These are phyloP conservation scores for Phialophora expanda DNA, from an alignment of 2,329 filamentous ascomycete species.

Conservation along the genomic window DNA sequence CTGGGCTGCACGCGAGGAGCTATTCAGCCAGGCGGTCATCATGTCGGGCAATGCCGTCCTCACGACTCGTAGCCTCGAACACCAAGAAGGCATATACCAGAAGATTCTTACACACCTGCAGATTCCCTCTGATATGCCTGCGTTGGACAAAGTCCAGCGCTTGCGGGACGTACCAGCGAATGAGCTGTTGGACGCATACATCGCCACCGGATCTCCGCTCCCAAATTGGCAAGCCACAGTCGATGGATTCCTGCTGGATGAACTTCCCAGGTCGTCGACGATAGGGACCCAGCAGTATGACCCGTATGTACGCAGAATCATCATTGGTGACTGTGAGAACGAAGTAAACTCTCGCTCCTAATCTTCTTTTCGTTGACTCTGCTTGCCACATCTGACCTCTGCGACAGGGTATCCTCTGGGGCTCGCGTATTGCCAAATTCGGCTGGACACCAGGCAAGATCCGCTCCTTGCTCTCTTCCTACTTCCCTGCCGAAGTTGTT, in stretches of 20 bases:
- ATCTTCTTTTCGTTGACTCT: background rate
- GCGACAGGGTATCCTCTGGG: background rate
- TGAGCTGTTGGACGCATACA: background rate
- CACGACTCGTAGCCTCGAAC: conserved; percentile 3
- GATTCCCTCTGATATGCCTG: background rate
- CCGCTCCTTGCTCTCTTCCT: background rate
- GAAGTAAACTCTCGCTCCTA: background rate
- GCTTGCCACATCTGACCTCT: background rate
- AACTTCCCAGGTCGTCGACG: background rate
- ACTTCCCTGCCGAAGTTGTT: background rate
- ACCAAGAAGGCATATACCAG: conserved; percentile 7
- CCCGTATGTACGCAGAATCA: background rate
- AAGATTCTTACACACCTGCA: background rate
- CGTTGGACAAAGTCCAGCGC: background rate
- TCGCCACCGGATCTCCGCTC: background rate
- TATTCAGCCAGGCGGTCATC: conserved; percentile 6
- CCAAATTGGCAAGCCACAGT: background rate
- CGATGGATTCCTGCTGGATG: background rate
- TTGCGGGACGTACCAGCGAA: background rate
- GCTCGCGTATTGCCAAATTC: background rate
- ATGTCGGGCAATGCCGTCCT: conserved; percentile 4
- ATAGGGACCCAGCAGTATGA: background rate
- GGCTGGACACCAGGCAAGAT: background rate
- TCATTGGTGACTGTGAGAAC: background rate
- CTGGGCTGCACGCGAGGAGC: background rate